Evolutionary conservation across 805 yeast genomes (phyloP).

Genomic region (Myxozyma vanderwaltii): DNA sequence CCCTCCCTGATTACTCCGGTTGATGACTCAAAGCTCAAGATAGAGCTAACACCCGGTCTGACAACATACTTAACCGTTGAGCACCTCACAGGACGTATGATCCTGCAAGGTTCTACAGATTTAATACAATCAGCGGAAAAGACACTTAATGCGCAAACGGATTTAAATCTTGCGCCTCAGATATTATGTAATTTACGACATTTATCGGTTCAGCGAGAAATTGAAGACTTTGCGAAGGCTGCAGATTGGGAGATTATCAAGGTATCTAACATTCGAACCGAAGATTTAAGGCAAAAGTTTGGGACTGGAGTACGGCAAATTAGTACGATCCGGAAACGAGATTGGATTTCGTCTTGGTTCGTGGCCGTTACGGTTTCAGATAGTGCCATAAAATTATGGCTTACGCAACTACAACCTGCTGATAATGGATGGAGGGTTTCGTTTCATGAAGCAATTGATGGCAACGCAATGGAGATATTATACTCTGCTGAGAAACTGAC

Average conservation of each 20-base stretch:
- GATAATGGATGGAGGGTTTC: slow-evolving; percentile 33
- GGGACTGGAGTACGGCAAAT: slow-evolving; percentile 23
- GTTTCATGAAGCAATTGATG: slow-evolving; percentile 24
- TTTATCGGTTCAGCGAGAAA: slow-evolving; percentile 29
- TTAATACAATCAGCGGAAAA: slow-evolving; percentile 27
- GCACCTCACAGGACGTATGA: slow-evolving; percentile 29
- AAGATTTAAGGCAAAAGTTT: slow-evolving; percentile 30
- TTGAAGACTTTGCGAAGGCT: slow-evolving; percentile 17
- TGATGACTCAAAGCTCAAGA: slow-evolving; percentile 23
- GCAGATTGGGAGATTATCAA: slow-evolving; percentile 32
- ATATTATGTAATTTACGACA: slow-evolving; percentile 25
- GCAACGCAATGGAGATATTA: slow-evolving; percentile 16
- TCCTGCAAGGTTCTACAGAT: slow-evolving; percentile 25
- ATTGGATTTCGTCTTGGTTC: slow-evolving; percentile 34
- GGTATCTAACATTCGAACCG: slow-evolving; percentile 26
- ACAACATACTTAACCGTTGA: slow-evolving; percentile 30
- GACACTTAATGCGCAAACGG: slow-evolving; percentile 24
- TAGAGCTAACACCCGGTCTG: slow-evolving; percentile 26
- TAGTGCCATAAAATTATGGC: slow-evolving; percentile 18
- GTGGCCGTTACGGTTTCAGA: slow-evolving; percentile 26
- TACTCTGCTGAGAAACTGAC: slow-evolving; percentile 21
- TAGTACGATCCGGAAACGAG: slow-evolving; percentile 20
- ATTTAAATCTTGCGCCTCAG: slow-evolving; percentile 17
- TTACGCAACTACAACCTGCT: slow-evolving; percentile 25
- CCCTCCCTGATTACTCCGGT: slow-evolving; percentile 24